A percentile compares a stretch with the other conserved stretches of the same genome.
Conservation (phyloP, 495 filamentous ascomycete genomes). For the Lichina pygmaea region DNA sequence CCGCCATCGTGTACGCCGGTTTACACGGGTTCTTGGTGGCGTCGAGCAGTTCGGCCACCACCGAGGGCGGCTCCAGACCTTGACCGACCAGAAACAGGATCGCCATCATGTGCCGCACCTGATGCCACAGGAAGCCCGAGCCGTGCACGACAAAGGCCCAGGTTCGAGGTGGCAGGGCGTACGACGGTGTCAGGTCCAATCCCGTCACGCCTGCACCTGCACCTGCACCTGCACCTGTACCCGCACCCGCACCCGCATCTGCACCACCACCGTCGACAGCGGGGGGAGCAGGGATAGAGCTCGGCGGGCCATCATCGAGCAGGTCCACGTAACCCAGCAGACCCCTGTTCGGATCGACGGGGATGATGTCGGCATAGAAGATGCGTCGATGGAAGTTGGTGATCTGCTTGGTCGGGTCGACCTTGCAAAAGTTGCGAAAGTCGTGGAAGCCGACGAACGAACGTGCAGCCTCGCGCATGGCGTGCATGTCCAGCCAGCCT, state of each 20-base stretch:
- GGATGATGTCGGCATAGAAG: conserved; percentile 46
- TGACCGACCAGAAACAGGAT: conserved; percentile 82
- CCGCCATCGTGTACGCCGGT: conserved; percentile 74
- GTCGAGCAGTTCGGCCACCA: conserved; percentile 51
- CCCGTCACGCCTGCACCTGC: too few relatives aligned
- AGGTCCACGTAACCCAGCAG: conserved; percentile 13
- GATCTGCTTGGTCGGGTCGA: conserved; percentile 68
- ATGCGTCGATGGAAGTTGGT: conserved; percentile 55
- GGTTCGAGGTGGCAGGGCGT: conserved; percentile 24
- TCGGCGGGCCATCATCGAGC: background rate
- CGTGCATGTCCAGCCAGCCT: conserved; percentile 52
- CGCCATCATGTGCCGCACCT: conserved; percentile 75
- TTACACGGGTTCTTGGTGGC: conserved; percentile 34
- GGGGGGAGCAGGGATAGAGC: background rate
- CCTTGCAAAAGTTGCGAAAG: conserved; percentile 89
- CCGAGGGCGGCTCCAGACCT: conserved; percentile 45
- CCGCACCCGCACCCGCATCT: too few relatives aligned
- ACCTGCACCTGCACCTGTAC: too few relatives aligned
- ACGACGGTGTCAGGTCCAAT: background rate
- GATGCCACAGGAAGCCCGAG: conserved; percentile 93
- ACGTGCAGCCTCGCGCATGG: conserved; percentile 61
- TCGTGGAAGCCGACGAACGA: conserved; percentile 64
- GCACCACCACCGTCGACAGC: background rate
- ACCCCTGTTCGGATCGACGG: conserved; percentile 24
- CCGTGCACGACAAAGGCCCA: conserved; percentile 73